Evolutionary conservation across 371 early-diverging fungal genomes (phyloP).

Genomic region (Vairimorpha necatrix): DNA sequence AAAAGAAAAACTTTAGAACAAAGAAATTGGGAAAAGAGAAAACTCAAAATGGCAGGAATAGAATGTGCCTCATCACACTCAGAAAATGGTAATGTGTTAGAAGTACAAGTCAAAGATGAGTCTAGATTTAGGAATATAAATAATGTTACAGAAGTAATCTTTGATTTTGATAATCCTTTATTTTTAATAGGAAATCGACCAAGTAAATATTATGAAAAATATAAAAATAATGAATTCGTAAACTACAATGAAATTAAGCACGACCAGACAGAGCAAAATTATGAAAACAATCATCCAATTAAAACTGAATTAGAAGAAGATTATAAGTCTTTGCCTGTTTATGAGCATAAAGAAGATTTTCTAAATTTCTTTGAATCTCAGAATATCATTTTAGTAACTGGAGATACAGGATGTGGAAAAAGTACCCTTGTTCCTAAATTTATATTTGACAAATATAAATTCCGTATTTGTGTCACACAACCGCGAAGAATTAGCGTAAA

Average conservation of each 20-base stretch:
- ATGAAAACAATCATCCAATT: too few relatives aligned
- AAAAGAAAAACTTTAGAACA: conserved; percentile 2
- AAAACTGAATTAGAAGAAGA: neutral
- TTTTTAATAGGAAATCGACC: neutral
- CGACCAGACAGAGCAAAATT: too few relatives aligned
- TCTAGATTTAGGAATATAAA: neutral
- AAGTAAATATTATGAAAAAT: conserved; percentile 8
- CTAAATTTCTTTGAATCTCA: conserved; percentile 21
- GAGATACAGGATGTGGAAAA: conserved; percentile 58
- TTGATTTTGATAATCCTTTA: neutral
- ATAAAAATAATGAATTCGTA: neutral
- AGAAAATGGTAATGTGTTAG: neutral
- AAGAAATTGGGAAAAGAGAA: conserved; percentile 22
- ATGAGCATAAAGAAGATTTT: conserved; percentile 64
- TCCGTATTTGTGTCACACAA: conserved; percentile 50
- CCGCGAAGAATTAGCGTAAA: conserved; percentile 56
- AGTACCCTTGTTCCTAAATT: conserved; percentile 55
- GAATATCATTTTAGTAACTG: conserved; percentile 41
- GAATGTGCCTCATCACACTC: neutral
- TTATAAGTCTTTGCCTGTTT: conserved; percentile 67
- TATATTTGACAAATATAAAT: conserved; percentile 20
- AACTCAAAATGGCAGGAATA: conserved; percentile 25
- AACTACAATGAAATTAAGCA: neutral
- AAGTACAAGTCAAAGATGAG: conserved; percentile 1
- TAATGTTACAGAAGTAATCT: neutral